Conservation (phyloP, 2,329 filamentous ascomycete species). For the Fusarium sublunatum region DNA sequence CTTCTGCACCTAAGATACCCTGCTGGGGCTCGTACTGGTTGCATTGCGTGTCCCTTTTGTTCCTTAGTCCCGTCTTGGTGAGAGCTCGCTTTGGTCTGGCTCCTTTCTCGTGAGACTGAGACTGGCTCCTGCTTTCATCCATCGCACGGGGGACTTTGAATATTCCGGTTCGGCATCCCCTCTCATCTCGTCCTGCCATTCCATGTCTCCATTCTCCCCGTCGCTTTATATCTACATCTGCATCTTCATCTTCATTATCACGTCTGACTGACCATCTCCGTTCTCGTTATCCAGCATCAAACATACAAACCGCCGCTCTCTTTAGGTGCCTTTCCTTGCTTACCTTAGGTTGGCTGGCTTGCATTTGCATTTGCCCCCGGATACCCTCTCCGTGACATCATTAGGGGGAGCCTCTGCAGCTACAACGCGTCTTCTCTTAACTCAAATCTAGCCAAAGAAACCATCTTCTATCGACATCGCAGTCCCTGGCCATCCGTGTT, state of each 20-base stretch:
- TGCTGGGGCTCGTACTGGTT: constrained; percentile 34
- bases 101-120: constrained; percentile 40
- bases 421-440: constrained; percentile 21
- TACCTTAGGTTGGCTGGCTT: not conserved
- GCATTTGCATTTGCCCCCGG: constrained; percentile 33
- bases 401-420: constrained; percentile 43
- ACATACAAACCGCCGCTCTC: constrained; percentile 29
- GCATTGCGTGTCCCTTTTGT: constrained; percentile 44
- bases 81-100: constrained; percentile 14
- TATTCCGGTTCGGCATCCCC: constrained; percentile 41
- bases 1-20: constrained; percentile 18
- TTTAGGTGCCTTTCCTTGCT: not conserved
- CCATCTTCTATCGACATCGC: constrained; percentile 25
- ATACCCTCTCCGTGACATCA: constrained; percentile 45
- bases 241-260: constrained; percentile 22
- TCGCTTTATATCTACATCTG: constrained; percentile 25
- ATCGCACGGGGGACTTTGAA: constrained; percentile 41
- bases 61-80: constrained; percentile 5
- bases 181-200: constrained; percentile 39
- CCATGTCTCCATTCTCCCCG: constrained; percentile 23
- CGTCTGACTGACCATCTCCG: constrained; percentile 27
- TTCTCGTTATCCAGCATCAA: constrained; percentile 36
- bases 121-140: constrained; percentile 38
- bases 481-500: constrained; percentile 20
- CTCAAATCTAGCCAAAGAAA: constrained; percentile 19